Conservation (phyloP, 2,329 filamentous ascomycete genomes). For the Fusarium subtropicale region DNA sequence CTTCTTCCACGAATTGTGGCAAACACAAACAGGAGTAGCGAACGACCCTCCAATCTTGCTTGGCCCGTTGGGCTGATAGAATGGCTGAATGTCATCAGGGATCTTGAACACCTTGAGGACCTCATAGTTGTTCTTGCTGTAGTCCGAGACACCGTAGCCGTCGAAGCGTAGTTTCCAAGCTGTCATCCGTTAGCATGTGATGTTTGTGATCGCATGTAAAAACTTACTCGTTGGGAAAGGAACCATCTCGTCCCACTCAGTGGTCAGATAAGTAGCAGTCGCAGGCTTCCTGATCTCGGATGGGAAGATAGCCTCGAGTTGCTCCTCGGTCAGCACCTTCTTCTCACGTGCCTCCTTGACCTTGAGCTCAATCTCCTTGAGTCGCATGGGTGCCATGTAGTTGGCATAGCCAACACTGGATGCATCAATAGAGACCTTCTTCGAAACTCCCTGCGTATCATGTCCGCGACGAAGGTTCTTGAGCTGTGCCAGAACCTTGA, state of each 20-base stretch:
- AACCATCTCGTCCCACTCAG: slow-evolving; percentile 41
- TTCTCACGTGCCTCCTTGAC: slow-evolving; percentile 1
- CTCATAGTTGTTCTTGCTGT: not conserved
- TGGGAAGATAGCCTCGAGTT: slow-evolving; percentile 1
- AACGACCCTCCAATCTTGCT: slow-evolving; percentile 10
- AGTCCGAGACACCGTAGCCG: slow-evolving; percentile 25
- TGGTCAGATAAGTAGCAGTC: slow-evolving; percentile 36
- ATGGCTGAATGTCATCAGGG: slow-evolving; percentile 2
- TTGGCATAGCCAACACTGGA: slow-evolving; percentile 34
- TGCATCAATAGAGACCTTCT: slow-evolving; percentile 28
- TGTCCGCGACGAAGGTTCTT: slow-evolving; percentile 33
- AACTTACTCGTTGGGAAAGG: slow-evolving; percentile 36
- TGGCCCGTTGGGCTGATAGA: slow-evolving; percentile 9
- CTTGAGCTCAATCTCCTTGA: slow-evolving; percentile 26
- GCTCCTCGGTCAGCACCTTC: not conserved
- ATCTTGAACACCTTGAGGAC: slow-evolving; percentile 3
- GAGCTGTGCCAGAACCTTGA: slow-evolving; percentile 34
- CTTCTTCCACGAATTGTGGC: not conserved
- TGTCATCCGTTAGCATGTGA: not conserved
- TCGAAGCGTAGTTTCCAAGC: slow-evolving; percentile 32
- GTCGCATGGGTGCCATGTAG: slow-evolving; percentile 32
- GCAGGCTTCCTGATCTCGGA: slow-evolving; percentile 15
- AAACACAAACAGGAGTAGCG: slow-evolving; percentile 10
- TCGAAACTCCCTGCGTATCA: slow-evolving; percentile 24
- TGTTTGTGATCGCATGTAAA: too few species aligned